A percentile compares a stretch with the other conserved stretches of the same genome.
These are phyloP conservation scores for Thuidium tamariscinum DNA, from an alignment of 225 moss, liverwort and hornwort genomes.

Conservation along the genomic window DNA sequence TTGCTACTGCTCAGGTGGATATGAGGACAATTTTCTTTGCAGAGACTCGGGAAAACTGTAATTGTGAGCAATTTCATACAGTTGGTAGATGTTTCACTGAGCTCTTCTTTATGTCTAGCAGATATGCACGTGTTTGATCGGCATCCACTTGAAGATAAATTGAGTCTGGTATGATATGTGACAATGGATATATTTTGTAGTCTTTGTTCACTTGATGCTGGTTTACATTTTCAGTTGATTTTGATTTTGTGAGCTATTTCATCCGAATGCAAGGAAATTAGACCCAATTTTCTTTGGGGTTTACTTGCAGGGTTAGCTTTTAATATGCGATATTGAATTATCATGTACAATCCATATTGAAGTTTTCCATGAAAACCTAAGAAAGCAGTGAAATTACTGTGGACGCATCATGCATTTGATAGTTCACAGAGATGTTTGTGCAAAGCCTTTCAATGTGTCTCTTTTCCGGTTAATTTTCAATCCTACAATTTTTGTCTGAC, in stretches of 20 bases:
- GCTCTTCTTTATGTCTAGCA: conserved; percentile 14
- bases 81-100: neutral
- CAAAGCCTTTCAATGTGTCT: neutral
- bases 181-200: neutral
- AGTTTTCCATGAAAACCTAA: neutral
- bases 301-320: neutral
- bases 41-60: neutral
- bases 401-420: neutral
- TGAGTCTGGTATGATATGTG: conserved; percentile 57
- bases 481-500: neutral
- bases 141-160: conserved; percentile 78
- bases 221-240: neutral
- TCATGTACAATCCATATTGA: neutral
- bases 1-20: neutral
- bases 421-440: neutral
- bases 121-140: conserved; percentile 98
- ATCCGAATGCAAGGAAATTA: neutral
- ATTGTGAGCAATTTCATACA: neutral
- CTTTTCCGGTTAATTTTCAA: neutral
- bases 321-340: neutral
- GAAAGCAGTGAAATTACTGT: neutral
- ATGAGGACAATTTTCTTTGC: neutral
- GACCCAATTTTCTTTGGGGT: neutral
- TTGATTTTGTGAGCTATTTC: neutral
- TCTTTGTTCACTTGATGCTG: neutral